These are phyloP conservation scores for Medakamo hakoo DNA, from an alignment of 139 green algal genomes.

Conservation along the genomic window DNA sequence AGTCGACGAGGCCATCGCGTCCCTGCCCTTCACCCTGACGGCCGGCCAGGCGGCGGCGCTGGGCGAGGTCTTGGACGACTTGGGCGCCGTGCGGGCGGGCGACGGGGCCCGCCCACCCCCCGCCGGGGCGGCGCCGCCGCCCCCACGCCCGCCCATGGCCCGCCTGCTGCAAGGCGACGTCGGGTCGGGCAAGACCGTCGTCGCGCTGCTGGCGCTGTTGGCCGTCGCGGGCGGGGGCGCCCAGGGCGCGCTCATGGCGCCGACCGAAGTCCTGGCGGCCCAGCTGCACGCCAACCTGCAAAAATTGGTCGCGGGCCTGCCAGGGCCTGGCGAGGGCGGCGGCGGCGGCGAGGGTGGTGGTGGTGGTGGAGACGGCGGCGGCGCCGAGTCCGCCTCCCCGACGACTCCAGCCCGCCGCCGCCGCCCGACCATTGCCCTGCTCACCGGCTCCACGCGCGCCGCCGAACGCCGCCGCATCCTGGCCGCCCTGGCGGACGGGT, in stretches of 20 bases:
- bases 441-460: constrained; percentile 24
- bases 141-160: constrained; percentile 56
- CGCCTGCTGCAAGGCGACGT: constrained; percentile 89
- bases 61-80: constrained; percentile 15
- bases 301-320: constrained; percentile 24
- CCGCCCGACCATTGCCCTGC: constrained; percentile 9
- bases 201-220: constrained; percentile 71
- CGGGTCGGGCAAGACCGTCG: constrained; percentile 83
- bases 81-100: no score
- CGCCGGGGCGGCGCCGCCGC: no score
- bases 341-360: neutral
- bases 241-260: constrained; percentile 74
- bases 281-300: constrained; percentile 43
- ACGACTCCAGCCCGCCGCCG: neutral
- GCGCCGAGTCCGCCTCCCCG: neutral
- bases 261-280: constrained; percentile 73
- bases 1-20: constrained; percentile 8
- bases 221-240: constrained; percentile 39
- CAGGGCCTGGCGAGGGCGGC: no score
- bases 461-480: constrained; percentile 9
- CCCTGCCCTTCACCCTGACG: constrained; percentile 36
- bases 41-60: constrained; percentile 24
- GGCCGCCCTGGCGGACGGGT: constrained; percentile 20
- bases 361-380: neutral
- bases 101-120: no score